Conservation (phyloP, 2,329 filamentous ascomycete genomes). For the Phaeosphaeria sp. region DNA sequence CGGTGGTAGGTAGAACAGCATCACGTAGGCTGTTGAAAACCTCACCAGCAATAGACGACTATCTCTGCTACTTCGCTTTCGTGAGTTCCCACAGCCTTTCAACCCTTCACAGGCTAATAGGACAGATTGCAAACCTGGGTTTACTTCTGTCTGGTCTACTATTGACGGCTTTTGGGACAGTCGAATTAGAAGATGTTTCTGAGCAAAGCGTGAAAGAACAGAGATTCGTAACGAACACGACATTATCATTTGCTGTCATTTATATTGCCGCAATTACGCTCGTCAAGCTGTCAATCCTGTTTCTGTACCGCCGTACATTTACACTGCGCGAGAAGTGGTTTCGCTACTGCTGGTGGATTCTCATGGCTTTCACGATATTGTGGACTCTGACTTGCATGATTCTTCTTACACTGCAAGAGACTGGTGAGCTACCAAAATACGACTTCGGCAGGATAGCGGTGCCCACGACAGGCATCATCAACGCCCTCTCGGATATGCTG, state of each 20-base stretch:
- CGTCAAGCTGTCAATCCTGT: conserved; percentile 18
- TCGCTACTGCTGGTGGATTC: conserved; percentile 9
- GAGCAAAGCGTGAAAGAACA: conserved; percentile 3
- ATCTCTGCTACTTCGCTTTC: conserved; percentile 11
- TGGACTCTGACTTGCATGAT: conserved; percentile 9
- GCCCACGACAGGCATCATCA: conserved; percentile 12
- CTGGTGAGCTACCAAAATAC: neutral
- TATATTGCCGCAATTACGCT: conserved; percentile 16
- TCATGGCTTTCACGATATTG: conserved; percentile 5
- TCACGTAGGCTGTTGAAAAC: conserved; percentile 10
- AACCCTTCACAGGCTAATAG: neutral
- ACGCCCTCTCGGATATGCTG: conserved; percentile 11
- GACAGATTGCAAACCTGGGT: conserved; percentile 10
- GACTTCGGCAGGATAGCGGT: conserved; percentile 1
- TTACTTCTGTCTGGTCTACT: conserved; percentile 11
- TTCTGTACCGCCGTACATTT: conserved; percentile 18
- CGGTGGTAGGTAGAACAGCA: conserved; percentile 4
- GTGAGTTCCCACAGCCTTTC: neutral
- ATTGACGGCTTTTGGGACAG: conserved; percentile 5
- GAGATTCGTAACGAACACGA: conserved; percentile 4
- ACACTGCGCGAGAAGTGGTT: conserved; percentile 13
- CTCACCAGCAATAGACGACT: conserved; percentile 4
- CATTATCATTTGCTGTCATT: conserved; percentile 9
- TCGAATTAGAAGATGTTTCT: conserved; percentile 7
- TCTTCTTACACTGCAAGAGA: conserved; percentile 8